Evolutionary conservation across 352 stramenopile species (phyloP), one percentile per base, ranked within the genome.

Genomic region (Phytophthora tentaculata): DNA sequence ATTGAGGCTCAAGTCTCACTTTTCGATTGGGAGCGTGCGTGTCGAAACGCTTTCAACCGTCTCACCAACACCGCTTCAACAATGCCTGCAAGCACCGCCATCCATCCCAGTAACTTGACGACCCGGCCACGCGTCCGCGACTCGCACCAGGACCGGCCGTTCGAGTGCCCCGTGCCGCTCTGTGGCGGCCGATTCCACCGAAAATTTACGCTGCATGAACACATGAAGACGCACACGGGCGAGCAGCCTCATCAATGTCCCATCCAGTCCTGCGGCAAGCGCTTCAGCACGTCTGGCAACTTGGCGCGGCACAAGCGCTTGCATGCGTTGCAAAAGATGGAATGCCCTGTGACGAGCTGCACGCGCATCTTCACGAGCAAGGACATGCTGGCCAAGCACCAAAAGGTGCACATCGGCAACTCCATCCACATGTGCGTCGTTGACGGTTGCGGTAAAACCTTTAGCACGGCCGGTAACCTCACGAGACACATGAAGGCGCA

Each of bases 211-310:
- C 80, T 90, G 62, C 86, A 79, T 49, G 82, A 90, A 59, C 84
- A 92, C 67, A 70, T 89, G 45, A 91, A 91, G 77, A 92, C 81
- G 24, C 84, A 92, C 78, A 90, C 84, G 52, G 84, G 84, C 47
- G 84, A 92, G 69, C 82, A 89, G 56, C 83, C 85, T 7, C 82
- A 90, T 57, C 55, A 74, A 50, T 92, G 84, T 52, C 77, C 82
- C 60, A 62, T 73, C 44, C 65, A 81, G 60, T 78, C 24, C 6
- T 88, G 80, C 56, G 75, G 71, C 59, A 88, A 84, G 57, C 78
- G 77, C 50, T 88, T 88, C 62, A 83, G 69, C 28, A 88, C 80
- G 23, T 82, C 80, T 2, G 77, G 80, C 55, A 88, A 88, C 68
- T 67, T 88, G 49, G 73, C 78, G 44, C 81, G 83, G 49, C 86